phyloP scores from a whole-genome alignment of 805 yeast genomes.

The Barnettozyma siamensis region DNA sequence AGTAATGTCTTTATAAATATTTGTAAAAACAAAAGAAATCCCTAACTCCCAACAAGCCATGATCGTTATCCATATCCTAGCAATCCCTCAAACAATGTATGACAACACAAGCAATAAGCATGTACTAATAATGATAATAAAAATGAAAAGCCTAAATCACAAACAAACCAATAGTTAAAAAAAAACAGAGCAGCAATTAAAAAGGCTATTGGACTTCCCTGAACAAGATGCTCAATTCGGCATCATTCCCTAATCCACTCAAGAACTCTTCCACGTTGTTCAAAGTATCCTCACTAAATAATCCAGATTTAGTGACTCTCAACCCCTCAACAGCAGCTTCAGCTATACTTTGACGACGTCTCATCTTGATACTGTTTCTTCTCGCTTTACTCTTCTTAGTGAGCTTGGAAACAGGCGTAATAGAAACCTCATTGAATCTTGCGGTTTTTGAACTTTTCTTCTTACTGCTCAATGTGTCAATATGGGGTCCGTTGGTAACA shows the following conservation, averaged over 20 bases:
- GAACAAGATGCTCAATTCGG: slow-evolving; percentile 34
- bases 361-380: slow-evolving; percentile 28
- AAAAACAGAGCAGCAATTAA: background rate
- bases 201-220: slow-evolving; percentile 18
- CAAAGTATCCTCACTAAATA: slow-evolving; percentile 69
- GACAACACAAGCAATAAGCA: no score
- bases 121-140: background rate
- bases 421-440: slow-evolving; percentile 12
- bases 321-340: slow-evolving; percentile 76
- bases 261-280: slow-evolving; percentile 68
- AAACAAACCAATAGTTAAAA: no score
- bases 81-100: no score
- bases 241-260: slow-evolving; percentile 43
- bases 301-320: slow-evolving; percentile 68
- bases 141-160: background rate
- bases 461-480: background rate
- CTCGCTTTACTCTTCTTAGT: slow-evolving; percentile 8
- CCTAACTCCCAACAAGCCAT: no score
- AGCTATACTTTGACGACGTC: slow-evolving; percentile 61
- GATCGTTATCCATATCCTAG: no score
- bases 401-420: slow-evolving; percentile 18
- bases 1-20: no score
- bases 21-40: no score
- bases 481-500: background rate
- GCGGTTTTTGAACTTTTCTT: slow-evolving; percentile 12